phyloP scores from a whole-genome alignment of 108 stramenopile genomes.

The Nitzschia sp. region DNA sequence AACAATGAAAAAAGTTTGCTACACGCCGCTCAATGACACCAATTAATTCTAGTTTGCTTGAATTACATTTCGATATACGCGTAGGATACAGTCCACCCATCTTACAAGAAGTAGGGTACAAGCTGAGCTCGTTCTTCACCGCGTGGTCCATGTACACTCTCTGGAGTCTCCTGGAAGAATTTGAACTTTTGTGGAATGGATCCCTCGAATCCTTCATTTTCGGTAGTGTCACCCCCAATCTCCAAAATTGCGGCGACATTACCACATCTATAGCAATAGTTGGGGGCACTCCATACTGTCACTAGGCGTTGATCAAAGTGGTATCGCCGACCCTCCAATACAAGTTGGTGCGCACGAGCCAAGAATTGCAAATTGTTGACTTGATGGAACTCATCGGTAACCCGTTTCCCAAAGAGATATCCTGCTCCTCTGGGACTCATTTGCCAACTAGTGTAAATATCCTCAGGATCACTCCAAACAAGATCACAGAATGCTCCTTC shows the following conservation, averaged over 20 bases:
- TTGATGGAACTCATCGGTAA: constrained; percentile 90
- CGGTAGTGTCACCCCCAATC: constrained; percentile 50
- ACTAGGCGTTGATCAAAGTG: constrained; percentile 82
- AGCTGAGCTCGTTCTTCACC: constrained; percentile 83
- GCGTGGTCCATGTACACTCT: constrained; percentile 79
- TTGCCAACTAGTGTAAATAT: constrained; percentile 71
- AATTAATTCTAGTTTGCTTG: too few relatives aligned
- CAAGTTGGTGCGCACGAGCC: constrained; percentile 96
- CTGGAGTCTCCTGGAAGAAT: constrained; percentile 82
- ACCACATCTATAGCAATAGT: constrained; percentile 97
- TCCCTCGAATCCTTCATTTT: constrained; percentile 43
- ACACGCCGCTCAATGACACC: too few relatives aligned
- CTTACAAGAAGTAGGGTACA: constrained; percentile 87
- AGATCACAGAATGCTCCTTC: constrained; percentile 99
- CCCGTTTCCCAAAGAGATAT: constrained; percentile 88
- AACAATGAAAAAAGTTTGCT: too few relatives aligned
- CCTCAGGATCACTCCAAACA: constrained; percentile 99
- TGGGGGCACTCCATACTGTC: constrained; percentile 95
- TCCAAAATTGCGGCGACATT: constrained; percentile 94
- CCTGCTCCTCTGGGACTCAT: constrained; percentile 87
- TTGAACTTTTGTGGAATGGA: constrained; percentile 74
- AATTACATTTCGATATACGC: too few relatives aligned
- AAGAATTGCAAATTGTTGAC: constrained; percentile 89
- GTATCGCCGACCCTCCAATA: constrained; percentile 94
- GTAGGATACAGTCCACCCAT: not conserved